Evolutionary conservation across 2,329 filamentous ascomycete genomes (phyloP).

Genomic region (Hypoxylon sp.): DNA sequence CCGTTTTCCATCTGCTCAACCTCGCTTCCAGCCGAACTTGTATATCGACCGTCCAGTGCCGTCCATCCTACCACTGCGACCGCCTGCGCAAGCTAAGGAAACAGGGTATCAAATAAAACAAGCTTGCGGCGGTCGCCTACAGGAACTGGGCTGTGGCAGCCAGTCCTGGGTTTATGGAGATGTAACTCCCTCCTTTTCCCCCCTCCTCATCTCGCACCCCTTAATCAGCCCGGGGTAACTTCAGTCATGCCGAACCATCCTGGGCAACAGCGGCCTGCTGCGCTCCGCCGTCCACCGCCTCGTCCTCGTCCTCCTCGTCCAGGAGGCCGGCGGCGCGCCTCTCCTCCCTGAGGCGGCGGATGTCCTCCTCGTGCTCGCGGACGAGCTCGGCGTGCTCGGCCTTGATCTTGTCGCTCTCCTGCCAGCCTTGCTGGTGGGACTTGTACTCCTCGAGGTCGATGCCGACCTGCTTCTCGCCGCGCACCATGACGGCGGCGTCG

Average conservation of each 20-base stretch:
- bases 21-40: slow-evolving; percentile 4
- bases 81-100: slow-evolving; percentile 27
- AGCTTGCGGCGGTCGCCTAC: slow-evolving; percentile 16
- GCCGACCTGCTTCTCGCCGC: slow-evolving; percentile 61
- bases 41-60: not conserved
- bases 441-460: slow-evolving; percentile 70
- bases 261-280: not conserved
- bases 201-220: slow-evolving; percentile 49
- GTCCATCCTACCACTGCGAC: not conserved
- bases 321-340: slow-evolving; percentile 44
- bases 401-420: slow-evolving; percentile 63
- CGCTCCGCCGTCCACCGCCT: slow-evolving; percentile 50
- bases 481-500: slow-evolving; percentile 65
- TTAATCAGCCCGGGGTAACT: slow-evolving; percentile 46
- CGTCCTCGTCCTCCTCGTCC: slow-evolving; percentile 52
- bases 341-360: slow-evolving; percentile 55
- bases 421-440: slow-evolving; percentile 52
- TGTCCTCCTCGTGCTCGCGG: slow-evolving; percentile 54
- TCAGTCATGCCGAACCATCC: too few relatives aligned
- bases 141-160: slow-evolving; percentile 20
- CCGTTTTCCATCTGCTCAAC: not conserved
- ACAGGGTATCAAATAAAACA: slow-evolving; percentile 42
- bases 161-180: slow-evolving; percentile 26
- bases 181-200: slow-evolving; percentile 47
- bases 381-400: slow-evolving; percentile 57